Base-by-base conservation (phyloP, 805 yeast species). In the Cyberlindnera maritima region DNA sequence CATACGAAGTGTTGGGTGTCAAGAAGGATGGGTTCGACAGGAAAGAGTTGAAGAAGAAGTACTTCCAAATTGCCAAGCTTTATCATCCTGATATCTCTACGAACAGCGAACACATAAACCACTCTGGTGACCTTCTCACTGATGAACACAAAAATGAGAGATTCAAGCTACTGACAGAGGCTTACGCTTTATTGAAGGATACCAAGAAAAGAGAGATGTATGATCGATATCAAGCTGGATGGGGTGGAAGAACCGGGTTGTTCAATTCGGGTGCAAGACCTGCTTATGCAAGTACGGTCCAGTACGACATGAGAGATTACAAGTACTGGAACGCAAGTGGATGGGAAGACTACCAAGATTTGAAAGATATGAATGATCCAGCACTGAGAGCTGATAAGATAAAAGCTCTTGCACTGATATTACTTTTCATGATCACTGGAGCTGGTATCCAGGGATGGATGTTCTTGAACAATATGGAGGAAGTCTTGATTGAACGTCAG, bases 21-120 rank as follows among this genome's bases (percentile, higher is more conserved):
- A 51, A 51, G 5, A 61, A 64, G 0, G 55, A 56, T 1, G 61
- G 61, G 20, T 63, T 75, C 36, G 74, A 74, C 46, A 62, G 62
- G 41, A 63, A 56, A 11, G 52, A 62, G 26, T 64, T 83, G 41
- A 78, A 78, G 49, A 52, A 66, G 21, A 74, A 74, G 38, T 85
- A 83, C 58, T 78, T 76, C 54, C 71, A 76, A 44, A 68, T 80
- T 39, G 90, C 90, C 11, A 87, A 85, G 62, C 60, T 81, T 10
- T 90, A 90, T 57, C 97, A 90, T 61, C 97, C 97, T 0, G 97
- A 90, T 60, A 61, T 75, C 3, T 57, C 71, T 2, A 49, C 57
- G 15, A 61, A 64, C 29, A 46, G 52, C 0, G 54, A 64, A 0
- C 39, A 54, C 3, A 29, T 61, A 9, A 62, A 66, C 33, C 63